Conservation (phyloP, 2,329 filamentous ascomycete genomes). For the Sporothrix protearum region DNA sequence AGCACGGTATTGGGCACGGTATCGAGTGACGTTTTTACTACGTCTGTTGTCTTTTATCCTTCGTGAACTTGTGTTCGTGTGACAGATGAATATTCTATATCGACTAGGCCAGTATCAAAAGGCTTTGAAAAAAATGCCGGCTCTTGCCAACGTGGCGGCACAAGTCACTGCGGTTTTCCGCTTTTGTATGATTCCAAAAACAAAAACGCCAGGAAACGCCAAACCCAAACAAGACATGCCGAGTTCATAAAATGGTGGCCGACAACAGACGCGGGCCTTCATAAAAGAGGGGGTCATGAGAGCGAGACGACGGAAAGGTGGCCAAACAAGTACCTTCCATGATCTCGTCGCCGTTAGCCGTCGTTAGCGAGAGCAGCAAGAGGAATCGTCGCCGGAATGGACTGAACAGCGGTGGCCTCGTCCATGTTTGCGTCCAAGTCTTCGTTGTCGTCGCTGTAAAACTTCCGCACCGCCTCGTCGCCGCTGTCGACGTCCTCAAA, state of each 20-base stretch:
- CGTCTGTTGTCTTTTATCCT: neutral
- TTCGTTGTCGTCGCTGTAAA: slow-evolving; percentile 23
- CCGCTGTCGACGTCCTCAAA: slow-evolving; percentile 22
- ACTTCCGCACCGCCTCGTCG: slow-evolving; percentile 28
- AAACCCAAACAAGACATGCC: neutral
- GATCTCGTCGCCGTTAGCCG: slow-evolving; percentile 29
- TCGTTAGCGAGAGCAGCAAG: slow-evolving; percentile 18
- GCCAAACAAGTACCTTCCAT: slow-evolving; percentile 16
- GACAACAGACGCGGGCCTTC: neutral
- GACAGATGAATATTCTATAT: neutral
- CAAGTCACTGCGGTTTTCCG: neutral
- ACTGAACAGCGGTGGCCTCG: neutral
- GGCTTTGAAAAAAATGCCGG: neutral
- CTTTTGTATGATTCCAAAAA: neutral
- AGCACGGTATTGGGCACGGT: too few relatives aligned
- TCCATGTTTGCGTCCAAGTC: slow-evolving; percentile 25
- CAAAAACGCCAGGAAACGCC: slow-evolving; percentile 9
- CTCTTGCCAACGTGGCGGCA: neutral
- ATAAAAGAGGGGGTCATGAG: neutral
- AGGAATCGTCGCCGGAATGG: slow-evolving; percentile 15
- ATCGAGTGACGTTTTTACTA: neutral
- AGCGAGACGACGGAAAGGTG: neutral
- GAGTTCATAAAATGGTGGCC: slow-evolving; percentile 12
- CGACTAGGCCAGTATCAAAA: neutral
- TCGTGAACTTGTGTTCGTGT: slow-evolving; percentile 5